Evolutionary conservation across 495 filamentous ascomycete genomes (phyloP).

Genomic region (Lophiotrema nucula): DNA sequence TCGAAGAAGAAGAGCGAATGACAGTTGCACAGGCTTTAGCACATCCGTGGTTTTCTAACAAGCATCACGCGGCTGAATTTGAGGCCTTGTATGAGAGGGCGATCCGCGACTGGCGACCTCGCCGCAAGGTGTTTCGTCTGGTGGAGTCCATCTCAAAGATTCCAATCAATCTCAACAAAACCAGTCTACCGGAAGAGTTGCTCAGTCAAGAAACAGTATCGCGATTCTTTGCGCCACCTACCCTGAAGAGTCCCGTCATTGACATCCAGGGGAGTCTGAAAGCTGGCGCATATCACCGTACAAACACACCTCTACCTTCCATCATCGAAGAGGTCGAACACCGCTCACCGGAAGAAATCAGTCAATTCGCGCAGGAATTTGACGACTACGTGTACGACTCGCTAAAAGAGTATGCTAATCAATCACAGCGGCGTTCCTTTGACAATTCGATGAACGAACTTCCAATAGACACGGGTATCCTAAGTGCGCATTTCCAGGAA

Average conservation of each 20-base stretch:
- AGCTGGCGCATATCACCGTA: not conserved
- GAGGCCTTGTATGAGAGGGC: constrained; percentile 49
- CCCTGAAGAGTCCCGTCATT: not conserved
- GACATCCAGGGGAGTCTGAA: not conserved
- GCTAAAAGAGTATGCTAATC: not conserved
- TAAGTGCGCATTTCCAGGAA: too few relatives aligned
- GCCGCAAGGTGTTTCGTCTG: constrained; percentile 24
- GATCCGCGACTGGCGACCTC: constrained; percentile 50
- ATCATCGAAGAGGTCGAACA: not conserved
- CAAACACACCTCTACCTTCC: not conserved
- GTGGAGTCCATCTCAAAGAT: constrained; percentile 30
- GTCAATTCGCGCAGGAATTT: not conserved
- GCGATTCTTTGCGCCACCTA: constrained; percentile 4
- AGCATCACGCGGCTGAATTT: constrained; percentile 42
- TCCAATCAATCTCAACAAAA: not conserved
- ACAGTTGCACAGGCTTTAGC: constrained; percentile 53
- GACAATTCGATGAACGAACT: not conserved
- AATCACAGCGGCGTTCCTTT: not conserved
- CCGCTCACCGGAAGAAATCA: not conserved
- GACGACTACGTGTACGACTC: not conserved
- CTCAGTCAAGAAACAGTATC: constrained; percentile 15
- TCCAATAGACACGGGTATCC: too few relatives aligned
- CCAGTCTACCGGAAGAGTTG: not conserved
- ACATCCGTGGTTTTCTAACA: constrained; percentile 61
- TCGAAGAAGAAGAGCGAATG: constrained; percentile 53